phyloP scores from a whole-genome alignment of 352 stramenopile species.

The Pythium dissimile region DNA sequence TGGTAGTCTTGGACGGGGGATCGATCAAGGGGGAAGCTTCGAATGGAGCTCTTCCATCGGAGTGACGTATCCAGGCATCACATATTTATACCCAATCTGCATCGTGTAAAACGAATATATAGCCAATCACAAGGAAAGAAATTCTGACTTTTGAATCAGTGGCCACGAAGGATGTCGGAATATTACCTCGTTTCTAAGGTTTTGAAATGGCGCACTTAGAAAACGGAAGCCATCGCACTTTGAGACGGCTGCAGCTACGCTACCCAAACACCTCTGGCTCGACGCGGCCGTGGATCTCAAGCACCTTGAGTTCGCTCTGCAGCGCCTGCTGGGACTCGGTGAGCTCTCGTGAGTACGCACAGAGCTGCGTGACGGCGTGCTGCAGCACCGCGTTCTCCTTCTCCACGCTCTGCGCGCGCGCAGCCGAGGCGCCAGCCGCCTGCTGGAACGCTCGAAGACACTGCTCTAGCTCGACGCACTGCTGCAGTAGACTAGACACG shows the following conservation, averaged over 20 bases:
- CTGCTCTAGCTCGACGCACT: conserved; percentile 51
- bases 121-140: conserved; percentile 10
- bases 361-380: conserved; percentile 43
- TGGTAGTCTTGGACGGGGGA: not conserved
- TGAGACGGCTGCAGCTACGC: conserved; percentile 20
- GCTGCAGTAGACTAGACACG: conserved; percentile 35
- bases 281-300: conserved; percentile 39
- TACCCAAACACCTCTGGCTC: conserved; percentile 45
- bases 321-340: conserved; percentile 40
- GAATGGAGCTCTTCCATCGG: not conserved
- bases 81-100: conserved; percentile 9
- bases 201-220: conserved; percentile 11
- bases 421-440: conserved; percentile 29
- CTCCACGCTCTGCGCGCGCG: conserved; percentile 34
- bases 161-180: not conserved
- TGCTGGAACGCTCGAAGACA: conserved; percentile 42
- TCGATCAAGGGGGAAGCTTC: no score
- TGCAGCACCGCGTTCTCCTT: conserved; percentile 52
- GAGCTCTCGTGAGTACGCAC: conserved; percentile 49
- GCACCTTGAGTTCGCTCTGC: conserved; percentile 42
- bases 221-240: conserved; percentile 16
- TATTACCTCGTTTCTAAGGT: conserved; percentile 6
- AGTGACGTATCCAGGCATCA: conserved; percentile 1
- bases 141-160: conserved; percentile 21
- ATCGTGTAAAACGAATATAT: not conserved